Evolutionary conservation across 371 early-diverging fungal genomes (phyloP), one percentile per base, ranked within the genome.

Genomic region (Apophysomyces variabilis): DNA sequence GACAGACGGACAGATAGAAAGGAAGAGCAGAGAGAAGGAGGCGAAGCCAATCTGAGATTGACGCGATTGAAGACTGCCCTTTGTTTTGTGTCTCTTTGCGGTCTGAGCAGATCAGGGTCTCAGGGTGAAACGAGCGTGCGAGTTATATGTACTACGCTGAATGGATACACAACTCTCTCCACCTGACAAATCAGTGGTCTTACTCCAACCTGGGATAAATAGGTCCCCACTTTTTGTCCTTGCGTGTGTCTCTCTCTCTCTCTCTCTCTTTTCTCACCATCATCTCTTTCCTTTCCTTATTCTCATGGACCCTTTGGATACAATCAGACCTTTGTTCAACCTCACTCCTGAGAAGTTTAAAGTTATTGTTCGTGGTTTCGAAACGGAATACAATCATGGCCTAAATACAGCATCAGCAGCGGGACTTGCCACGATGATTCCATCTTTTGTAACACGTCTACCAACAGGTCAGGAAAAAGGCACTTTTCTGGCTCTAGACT

Each of bases 401-500:
- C 75, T 82, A 4, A 70, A 72, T 11, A 82, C 83, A 36, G 73
- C 78, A 7, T 79, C 78, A 57, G 77, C 80, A 56, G 43, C 68
- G 58, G 87, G 85, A 41, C 77, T 87, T 47, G 77, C 83, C 41
- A 79, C 85, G 60, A 81, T 76, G 85, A 86, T 94, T 68, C 96
- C 95, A 16, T 93, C 95, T 6, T 96, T 86, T 76, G 94, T 96
- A 61, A 85, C 85, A 32, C 72, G 82, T 26, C 77, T 90, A 32
- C 96, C 96, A 21, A 87, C 86, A n/a, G 96, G 95, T 44, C 74
- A 82, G 50, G 96, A 95, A 68, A 87, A 80, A n/a, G 96, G 95
- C 57, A 85, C 87, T 32, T 94, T 85, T 75, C 78, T 96, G 39
- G 93, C 95, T n/a, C 80, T 96, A 45, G 97, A 96, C 73, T 80